phyloP scores from a whole-genome alignment of 495 filamentous ascomycete species.

The Daldinia caldariorum region DNA sequence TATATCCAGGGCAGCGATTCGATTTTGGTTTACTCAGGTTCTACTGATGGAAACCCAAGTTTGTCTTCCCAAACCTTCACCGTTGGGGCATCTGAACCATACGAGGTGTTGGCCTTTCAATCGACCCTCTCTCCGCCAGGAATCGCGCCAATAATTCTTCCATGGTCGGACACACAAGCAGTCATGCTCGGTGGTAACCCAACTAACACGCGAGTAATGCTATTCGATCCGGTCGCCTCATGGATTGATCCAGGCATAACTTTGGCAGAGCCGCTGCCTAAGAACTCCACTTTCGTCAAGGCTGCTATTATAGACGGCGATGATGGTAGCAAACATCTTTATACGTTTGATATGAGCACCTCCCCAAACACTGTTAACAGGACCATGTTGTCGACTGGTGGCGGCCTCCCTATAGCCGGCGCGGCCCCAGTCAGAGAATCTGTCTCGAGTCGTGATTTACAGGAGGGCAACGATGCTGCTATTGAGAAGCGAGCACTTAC shows the following conservation, averaged over 20 bases:
- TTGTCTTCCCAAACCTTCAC: constrained; percentile 80
- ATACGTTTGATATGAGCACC: constrained; percentile 78
- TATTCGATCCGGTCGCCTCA: constrained; percentile 59
- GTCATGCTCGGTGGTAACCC: constrained; percentile 79
- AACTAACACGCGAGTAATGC: constrained; percentile 72
- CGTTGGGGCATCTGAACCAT: constrained; percentile 69
- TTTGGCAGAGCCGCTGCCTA: constrained; percentile 66
- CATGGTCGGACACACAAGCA: constrained; percentile 77
- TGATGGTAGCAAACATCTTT: constrained; percentile 84
- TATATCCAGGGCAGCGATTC: constrained; percentile 76
- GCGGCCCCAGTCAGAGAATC: constrained; percentile 49
- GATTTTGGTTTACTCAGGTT: constrained; percentile 85
- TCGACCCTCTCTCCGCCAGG: constrained; percentile 66
- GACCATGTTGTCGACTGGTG: constrained; percentile 61
- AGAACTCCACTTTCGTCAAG: constrained; percentile 61
- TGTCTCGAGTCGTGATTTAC: constrained; percentile 2
- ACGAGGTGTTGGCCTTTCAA: constrained; percentile 64
- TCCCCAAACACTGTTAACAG: constrained; percentile 82
- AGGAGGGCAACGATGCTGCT: constrained; percentile 6
- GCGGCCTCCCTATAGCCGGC: constrained; percentile 57
- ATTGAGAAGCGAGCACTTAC: constrained; percentile 53
- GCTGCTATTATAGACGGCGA: constrained; percentile 71
- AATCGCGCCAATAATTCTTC: constrained; percentile 74
- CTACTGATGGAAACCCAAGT: constrained; percentile 61
- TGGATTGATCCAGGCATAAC: constrained; percentile 73